Percentiles rank a stretch among this genome's conserved stretches.
These are phyloP conservation scores for Corchorus capsularis DNA, from an alignment of 345 rosid species.

Conservation along the genomic window DNA sequence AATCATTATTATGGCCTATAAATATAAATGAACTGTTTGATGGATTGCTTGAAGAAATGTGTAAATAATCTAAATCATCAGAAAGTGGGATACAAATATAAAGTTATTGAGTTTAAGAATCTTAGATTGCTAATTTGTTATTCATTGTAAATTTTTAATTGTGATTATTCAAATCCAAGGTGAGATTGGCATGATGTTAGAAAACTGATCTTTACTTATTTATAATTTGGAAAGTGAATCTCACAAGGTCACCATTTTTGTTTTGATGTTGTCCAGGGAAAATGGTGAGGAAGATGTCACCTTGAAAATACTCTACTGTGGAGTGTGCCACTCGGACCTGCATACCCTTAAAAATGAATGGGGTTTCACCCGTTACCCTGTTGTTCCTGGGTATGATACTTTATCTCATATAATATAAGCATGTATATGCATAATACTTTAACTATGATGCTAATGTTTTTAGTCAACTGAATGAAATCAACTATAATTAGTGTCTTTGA, in stretches of 20 bases:
- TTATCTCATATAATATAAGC: not conserved
- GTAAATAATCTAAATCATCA: too few species aligned
- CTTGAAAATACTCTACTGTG: conserved; percentile 74
- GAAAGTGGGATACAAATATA: too few species aligned
- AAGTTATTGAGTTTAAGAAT: too few species aligned
- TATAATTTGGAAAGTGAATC: not conserved
- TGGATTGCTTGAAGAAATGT: too few species aligned
- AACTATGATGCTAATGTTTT: not conserved
- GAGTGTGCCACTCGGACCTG: conserved; percentile 86
- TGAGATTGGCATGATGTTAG: too few species aligned
- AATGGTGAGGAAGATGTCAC: conserved; percentile 81
- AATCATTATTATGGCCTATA: not conserved
- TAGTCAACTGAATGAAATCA: not conserved
- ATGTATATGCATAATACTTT: not conserved
- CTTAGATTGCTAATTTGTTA: too few species aligned
- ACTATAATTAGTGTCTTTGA: not conserved
- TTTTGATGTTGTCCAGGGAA: conserved; percentile 45
- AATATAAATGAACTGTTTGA: too few species aligned
- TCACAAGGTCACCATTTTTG: not conserved
- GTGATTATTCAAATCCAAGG: not conserved
- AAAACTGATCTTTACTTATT: not conserved
- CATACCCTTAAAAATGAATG: conserved; percentile 67
- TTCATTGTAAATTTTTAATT: not conserved
- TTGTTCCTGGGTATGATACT: conserved; percentile 79
- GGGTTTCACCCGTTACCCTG: conserved; percentile 67